Base-by-base conservation (phyloP, 192 early-diverging fungal genomes). In the Geranomyces michiganensis region DNA sequence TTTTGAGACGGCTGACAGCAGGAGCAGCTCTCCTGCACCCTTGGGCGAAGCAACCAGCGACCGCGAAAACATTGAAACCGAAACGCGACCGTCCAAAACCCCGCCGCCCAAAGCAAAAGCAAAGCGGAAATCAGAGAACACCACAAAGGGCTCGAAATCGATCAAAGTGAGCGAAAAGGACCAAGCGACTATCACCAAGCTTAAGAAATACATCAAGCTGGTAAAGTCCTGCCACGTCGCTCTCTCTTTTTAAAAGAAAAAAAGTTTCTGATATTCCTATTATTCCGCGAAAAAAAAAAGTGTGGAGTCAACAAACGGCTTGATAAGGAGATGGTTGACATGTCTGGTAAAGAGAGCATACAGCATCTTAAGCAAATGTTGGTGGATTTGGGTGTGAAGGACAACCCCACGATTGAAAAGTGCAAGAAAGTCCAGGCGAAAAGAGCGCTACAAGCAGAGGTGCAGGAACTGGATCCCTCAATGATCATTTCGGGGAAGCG, bases 381-480 rank as follows among this genome's bases (percentile, higher is more conserved):
- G 43, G 44, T 19, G 43, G 43, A 45, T 45, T 21, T 64, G 41
- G 62, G 62, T 14, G 27, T 64, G 2, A 13, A 14, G 6, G 62
- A 64, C 32, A 15, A 36, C 17, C 62, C 62, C 15, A 64, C 62
- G 21, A 45, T 45, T n/a, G 62, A 64, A 29, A 64, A 64, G 29
- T 64, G 62, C 29, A 41, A 64, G 43, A 19, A 29, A 22, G 43
- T 64, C 21, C 32, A 64, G 21, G 62, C 62, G 8, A 41, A 64
- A 45, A 3, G 62, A 19, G 62, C 32, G 8, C 41, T 41, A 4
- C 17, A 41, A 64, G 41, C 33, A 8, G 62, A 64, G 21, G 43
- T 64, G 33, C 33, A 45, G 22, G 62, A 60, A 17, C 58, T 60
- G 3, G 58, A 60, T 32, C 6, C 58, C 15, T 17, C 27, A 7